Percentiles rank a stretch among this genome's conserved stretches.
These are phyloP conservation scores for Aspergillus campestris DNA, from an alignment of 495 filamentous ascomycete genomes.

Conservation along the genomic window DNA sequence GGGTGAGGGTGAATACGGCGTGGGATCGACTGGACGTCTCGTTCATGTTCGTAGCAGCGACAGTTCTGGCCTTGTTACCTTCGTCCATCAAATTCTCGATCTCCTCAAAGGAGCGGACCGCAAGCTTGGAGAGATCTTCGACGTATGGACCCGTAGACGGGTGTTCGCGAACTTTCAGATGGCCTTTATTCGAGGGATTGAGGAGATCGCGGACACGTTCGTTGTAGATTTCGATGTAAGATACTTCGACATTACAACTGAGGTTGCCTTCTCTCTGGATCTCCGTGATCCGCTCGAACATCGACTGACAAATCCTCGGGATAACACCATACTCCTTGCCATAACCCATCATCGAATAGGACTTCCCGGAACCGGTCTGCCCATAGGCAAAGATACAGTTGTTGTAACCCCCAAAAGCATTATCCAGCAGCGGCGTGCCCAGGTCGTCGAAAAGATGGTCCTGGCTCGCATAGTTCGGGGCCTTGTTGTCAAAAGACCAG, in stretches of 20 bases:
- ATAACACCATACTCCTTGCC: slow-evolving; percentile 95
- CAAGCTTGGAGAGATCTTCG: slow-evolving; percentile 92
- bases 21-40: slow-evolving; percentile 97
- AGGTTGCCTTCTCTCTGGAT: slow-evolving; percentile 73
- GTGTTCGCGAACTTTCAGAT: slow-evolving; percentile 94
- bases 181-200: slow-evolving; percentile 93
- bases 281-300: slow-evolving; percentile 78
- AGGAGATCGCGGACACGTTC: slow-evolving; percentile 94
- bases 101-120: slow-evolving; percentile 93
- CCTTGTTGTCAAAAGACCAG: slow-evolving; percentile 88
- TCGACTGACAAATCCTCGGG: slow-evolving; percentile 93
- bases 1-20: slow-evolving; percentile 92
- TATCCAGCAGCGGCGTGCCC: slow-evolving; percentile 86
- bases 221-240: slow-evolving; percentile 99
- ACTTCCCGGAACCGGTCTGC: slow-evolving; percentile 97
- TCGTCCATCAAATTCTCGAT: slow-evolving; percentile 99
- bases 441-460: slow-evolving; percentile 81
- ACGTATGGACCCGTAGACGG: slow-evolving; percentile 96
- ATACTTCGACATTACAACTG: slow-evolving; percentile 91
- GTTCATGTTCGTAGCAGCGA: slow-evolving; percentile 99
- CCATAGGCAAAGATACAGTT: slow-evolving; percentile 99
- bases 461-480: slow-evolving; percentile 81
- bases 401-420: slow-evolving; percentile 98
- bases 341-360: slow-evolving; percentile 99
- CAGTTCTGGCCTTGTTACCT: slow-evolving; percentile 96